These are phyloP conservation scores for Atractiella rhizophila DNA, from an alignment of 768 basidiomycete species.

Conservation along the genomic window DNA sequence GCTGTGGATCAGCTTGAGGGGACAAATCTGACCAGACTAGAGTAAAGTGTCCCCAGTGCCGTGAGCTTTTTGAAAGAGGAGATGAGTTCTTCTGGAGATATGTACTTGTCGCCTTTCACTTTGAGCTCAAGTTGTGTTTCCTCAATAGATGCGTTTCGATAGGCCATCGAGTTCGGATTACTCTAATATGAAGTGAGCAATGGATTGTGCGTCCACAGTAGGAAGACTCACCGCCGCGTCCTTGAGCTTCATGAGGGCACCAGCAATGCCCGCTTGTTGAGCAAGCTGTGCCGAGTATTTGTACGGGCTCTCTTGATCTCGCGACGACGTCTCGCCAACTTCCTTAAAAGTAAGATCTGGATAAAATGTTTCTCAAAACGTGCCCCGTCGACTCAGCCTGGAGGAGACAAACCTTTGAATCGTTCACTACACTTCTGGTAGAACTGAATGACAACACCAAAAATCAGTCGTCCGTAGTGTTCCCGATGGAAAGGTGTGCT, in stretches of 20 bases:
- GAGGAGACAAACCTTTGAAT: conserved; percentile 46
- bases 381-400: background rate
- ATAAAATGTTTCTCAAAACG: background rate
- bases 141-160: too few relatives aligned
- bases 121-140: conserved; percentile 57
- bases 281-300: background rate
- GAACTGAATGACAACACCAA: conserved; percentile 82
- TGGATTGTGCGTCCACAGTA: background rate
- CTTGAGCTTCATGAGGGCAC: background rate
- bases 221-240: background rate
- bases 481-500: conserved; percentile 85
- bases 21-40: conserved; percentile 46
- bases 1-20: background rate
- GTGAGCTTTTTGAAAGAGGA: conserved; percentile 43
- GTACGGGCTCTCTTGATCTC: background rate
- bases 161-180: conserved; percentile 29
- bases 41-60: conserved; percentile 52
- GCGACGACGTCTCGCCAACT: background rate
- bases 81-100: conserved; percentile 43
- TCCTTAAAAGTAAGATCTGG: background rate
- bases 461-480: conserved; percentile 75
- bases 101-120: conserved; percentile 31
- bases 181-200: background rate
- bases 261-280: background rate
- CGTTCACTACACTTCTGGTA: conserved; percentile 78